Conservation (phyloP, 768 basidiomycete species). For the Mycena venus region DNA sequence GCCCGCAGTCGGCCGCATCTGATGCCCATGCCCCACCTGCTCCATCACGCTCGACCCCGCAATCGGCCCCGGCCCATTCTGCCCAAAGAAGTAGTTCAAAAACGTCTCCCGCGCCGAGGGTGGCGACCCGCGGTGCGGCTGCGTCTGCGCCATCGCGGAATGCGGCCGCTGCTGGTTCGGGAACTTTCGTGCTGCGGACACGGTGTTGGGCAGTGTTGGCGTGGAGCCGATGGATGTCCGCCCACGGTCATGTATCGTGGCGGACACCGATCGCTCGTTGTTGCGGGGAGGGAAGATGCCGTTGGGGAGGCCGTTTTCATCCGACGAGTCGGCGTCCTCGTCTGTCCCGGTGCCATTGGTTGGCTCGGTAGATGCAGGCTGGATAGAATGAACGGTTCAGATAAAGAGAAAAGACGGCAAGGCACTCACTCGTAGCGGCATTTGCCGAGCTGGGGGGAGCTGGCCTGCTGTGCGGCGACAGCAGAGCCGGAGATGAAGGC, state of each 20-base stretch:
- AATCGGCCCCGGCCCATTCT: slow-evolving; percentile 84
- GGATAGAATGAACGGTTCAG: slow-evolving; percentile 30
- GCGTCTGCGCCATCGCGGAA: slow-evolving; percentile 51
- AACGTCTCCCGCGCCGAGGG: slow-evolving; percentile 89
- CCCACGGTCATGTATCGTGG: slow-evolving; percentile 81
- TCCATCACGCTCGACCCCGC: slow-evolving; percentile 65
- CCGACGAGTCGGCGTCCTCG: slow-evolving; percentile 74
- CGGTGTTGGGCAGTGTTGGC: slow-evolving; percentile 43
- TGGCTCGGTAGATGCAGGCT: slow-evolving; percentile 78
- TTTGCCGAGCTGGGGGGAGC: slow-evolving; percentile 57
- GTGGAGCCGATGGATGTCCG: slow-evolving; percentile 57
- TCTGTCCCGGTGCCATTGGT: slow-evolving; percentile 66
- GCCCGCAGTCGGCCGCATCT: slow-evolving; percentile 35
- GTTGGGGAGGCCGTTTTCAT: slow-evolving; percentile 67
- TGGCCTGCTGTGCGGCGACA: slow-evolving; percentile 64
- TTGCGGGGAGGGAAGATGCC: slow-evolving; percentile 65
- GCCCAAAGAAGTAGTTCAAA: slow-evolving; percentile 98
- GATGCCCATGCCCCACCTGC: slow-evolving; percentile 43
- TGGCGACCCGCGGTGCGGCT: slow-evolving; percentile 55
- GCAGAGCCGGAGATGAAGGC: slow-evolving; percentile 89
- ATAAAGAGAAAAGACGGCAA: slow-evolving; percentile 14
- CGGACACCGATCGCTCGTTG: slow-evolving; percentile 79
- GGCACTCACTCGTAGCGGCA: slow-evolving; percentile 67
- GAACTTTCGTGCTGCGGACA: slow-evolving; percentile 41
- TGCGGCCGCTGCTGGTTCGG: slow-evolving; percentile 44